phyloP scores from a whole-genome alignment of 179 eudicot genomes.

The Corrigiola litoralis region DNA sequence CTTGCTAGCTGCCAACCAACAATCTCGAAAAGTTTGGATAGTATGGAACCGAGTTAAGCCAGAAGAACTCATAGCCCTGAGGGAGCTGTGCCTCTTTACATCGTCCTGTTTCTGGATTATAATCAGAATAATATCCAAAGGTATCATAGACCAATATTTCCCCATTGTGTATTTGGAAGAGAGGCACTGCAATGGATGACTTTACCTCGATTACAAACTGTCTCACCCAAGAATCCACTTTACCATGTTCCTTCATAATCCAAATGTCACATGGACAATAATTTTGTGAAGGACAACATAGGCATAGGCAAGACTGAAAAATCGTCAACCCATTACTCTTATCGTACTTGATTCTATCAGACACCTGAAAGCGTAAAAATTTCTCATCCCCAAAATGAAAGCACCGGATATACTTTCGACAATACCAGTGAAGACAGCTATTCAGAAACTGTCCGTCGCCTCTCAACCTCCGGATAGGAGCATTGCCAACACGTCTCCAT shows the following conservation, averaged over 20 bases:
- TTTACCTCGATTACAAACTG: too few relatives aligned
- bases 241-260: not conserved
- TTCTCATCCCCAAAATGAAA: not conserved
- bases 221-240: not conserved
- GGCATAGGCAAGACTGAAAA: not conserved
- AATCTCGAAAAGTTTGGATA: too few relatives aligned
- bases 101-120: too few relatives aligned
- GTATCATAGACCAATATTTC: not conserved
- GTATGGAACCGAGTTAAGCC: too few relatives aligned
- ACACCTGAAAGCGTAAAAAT: not conserved
- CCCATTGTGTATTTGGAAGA: not conserved
- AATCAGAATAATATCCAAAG: too few relatives aligned
- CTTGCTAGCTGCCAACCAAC: too few relatives aligned
- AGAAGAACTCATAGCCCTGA: too few relatives aligned
- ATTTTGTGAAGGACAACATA: not conserved
- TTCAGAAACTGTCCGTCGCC: not conserved
- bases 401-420: not conserved
- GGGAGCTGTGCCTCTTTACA: too few relatives aligned
- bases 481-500: conserved; percentile 10
- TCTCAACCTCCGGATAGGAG: not conserved
- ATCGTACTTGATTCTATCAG: not conserved
- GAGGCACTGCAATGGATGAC: too few relatives aligned
- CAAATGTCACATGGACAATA: not conserved
- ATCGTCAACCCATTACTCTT: not conserved
- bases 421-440: not conserved